phyloP scores from a whole-genome alignment of 352 stramenopile species.

The Phytopythium sindhum region DNA sequence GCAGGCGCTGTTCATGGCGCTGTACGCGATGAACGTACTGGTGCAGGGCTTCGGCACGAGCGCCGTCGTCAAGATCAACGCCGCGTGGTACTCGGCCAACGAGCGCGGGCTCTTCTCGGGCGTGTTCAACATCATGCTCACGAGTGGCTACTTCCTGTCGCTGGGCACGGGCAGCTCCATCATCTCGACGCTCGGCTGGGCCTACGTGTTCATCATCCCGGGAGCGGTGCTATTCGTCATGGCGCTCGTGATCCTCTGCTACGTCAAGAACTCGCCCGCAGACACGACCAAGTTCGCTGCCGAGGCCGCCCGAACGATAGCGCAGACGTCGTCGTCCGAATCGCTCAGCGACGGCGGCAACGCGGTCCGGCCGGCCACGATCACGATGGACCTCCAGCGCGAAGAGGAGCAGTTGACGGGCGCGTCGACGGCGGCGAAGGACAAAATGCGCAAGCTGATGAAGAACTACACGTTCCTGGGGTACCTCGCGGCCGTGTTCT shows the following conservation, averaged over 20 bases:
- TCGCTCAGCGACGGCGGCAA: background rate
- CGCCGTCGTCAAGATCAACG: conserved; percentile 85
- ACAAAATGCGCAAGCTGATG: conserved; percentile 54
- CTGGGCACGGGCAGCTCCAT: conserved; percentile 60
- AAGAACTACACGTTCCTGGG: conserved; percentile 62
- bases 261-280: conserved; percentile 53
- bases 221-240: conserved; percentile 49
- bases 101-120: conserved; percentile 68
- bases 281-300: conserved; percentile 35
- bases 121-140: conserved; percentile 80
- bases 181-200: conserved; percentile 57
- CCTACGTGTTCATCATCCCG: conserved; percentile 72
- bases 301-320: conserved; percentile 11
- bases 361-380: background rate
- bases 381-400: background rate
- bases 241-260: conserved; percentile 42
- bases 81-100: conserved; percentile 58
- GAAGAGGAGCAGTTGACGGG: conserved; percentile 4
- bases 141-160: conserved; percentile 70
- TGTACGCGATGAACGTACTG: conserved; percentile 67
- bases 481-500: conserved; percentile 69
- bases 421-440: conserved; percentile 20
- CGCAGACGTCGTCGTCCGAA: conserved; percentile 5
- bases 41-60: conserved; percentile 78
- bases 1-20: conserved; percentile 44